Evolutionary conservation across 805 yeast species (phyloP), one percentile per base, ranked within the genome.

Genomic region (Zygotorulaspora danielsina): DNA sequence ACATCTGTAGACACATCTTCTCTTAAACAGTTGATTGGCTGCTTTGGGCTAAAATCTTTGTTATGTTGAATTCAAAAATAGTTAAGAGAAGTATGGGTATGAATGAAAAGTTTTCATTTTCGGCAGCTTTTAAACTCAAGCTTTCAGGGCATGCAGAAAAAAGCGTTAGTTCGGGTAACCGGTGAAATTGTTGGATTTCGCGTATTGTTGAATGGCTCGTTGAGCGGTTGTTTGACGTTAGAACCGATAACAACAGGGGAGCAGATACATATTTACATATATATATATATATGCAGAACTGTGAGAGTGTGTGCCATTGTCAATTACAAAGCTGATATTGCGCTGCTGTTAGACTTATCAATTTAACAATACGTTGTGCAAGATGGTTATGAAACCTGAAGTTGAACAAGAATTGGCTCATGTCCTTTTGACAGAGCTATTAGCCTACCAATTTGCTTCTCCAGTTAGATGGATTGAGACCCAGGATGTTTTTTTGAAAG

Each of bases 381-480:
- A 13, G 17, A 47, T 53, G 51, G 51, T 46, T 27, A 70, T 70
- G 75, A 71, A 71, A 53, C 96, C 98, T 53, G 97, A 93, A 75
- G 81, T 88, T 46, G 94, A 93, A 73, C 98, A 93, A 72, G 97
- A 93, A 65, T 78, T 93, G 52, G 95, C 98, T 53, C 97, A 93
- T 65, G 81, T 85, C 51, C 74, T 93, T 50, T 75, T 93, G 63
- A 88, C 97, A 19, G 99, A 93, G 75, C 79, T 93, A 55, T 76
- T 93, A 70, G 97, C 98, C 39, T 93, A 89, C 71, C 99, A 93
- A 69, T 93, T 93, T 61, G 99, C 99, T 35, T 89, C 97, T 47
- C 98, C 99, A 34, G 99, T 93, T 50, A 81, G 97, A 76, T 93
- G 99, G 97, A 93, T 94, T 65, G 98, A 94, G 66, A 93, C 98